Conservation (phyloP, 495 filamentous ascomycete genomes). For the Penicillium lagena region DNA sequence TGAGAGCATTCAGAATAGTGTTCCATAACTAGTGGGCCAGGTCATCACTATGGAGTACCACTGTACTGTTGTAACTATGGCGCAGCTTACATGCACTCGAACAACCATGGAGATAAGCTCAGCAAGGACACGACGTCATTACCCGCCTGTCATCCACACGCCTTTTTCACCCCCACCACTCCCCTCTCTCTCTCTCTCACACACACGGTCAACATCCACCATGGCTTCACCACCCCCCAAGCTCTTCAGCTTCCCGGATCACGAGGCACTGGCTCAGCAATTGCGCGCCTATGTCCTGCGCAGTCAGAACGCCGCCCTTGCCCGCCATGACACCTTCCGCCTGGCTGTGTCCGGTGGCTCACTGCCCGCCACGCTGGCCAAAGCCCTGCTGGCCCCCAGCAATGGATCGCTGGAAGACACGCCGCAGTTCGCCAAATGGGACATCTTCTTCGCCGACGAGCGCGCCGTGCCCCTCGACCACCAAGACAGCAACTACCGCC, state of each 20-base stretch:
- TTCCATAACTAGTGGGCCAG: too few species aligned
- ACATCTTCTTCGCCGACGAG: constrained; percentile 98
- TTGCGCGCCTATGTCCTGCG: constrained; percentile 76
- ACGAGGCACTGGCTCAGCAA: constrained; percentile 60
- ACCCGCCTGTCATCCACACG: too few species aligned
- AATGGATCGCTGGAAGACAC: constrained; percentile 52
- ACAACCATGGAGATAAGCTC: too few species aligned
- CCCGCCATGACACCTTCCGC: constrained; percentile 78
- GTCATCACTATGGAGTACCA: too few species aligned
- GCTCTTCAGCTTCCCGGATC: constrained; percentile 72
- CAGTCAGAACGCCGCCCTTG: constrained; percentile 68
- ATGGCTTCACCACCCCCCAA: constrained; percentile 58
- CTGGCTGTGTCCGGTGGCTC: constrained; percentile 93
- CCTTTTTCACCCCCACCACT: neutral
- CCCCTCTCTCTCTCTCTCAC: constrained; percentile 1
- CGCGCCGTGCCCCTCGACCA: constrained; percentile 88
- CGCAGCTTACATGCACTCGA: too few species aligned
- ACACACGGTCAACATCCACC: constrained; percentile 5
- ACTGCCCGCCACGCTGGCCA: constrained; percentile 77
- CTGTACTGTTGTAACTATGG: too few species aligned
- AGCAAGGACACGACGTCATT: too few species aligned
- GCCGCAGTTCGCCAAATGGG: constrained; percentile 79
- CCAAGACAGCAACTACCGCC: constrained; percentile 86
- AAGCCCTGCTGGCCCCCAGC: constrained; percentile 62
- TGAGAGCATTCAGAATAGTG: too few species aligned